Percentiles rank a stretch among this genome's conserved stretches.
These are phyloP conservation scores for Bryoerythrophyllum caledonicum DNA, from an alignment of 225 moss, liverwort and hornwort species.

Conservation along the genomic window DNA sequence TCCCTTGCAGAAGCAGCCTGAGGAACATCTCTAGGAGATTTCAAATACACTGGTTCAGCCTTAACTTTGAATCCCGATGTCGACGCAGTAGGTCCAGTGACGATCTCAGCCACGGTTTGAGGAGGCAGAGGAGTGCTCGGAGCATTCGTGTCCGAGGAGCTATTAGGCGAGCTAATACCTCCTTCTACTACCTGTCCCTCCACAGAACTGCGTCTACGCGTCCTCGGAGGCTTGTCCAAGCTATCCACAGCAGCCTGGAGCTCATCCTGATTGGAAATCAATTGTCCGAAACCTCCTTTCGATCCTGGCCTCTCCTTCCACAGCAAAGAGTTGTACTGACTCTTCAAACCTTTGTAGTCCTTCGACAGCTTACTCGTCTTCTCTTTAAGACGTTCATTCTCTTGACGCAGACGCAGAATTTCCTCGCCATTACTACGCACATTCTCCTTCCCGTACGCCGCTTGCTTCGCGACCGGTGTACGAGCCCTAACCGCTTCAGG, in stretches of 20 bases:
- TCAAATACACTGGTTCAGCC: conserved; percentile 16
- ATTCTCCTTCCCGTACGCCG: conserved; percentile 35
- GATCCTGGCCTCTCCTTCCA: conserved; percentile 10
- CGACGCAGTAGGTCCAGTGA: conserved; percentile 12
- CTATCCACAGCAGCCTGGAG: conserved; percentile 25
- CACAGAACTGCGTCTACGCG: conserved; percentile 24
- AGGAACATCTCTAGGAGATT: not conserved
- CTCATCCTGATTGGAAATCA: conserved; percentile 13
- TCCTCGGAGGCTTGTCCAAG: conserved; percentile 32
- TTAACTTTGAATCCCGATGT: conserved; percentile 24
- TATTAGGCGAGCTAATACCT: conserved; percentile 7
- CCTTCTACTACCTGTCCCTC: not conserved
- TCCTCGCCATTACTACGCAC: conserved; percentile 17
- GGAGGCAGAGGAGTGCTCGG: conserved; percentile 31
- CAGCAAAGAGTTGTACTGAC: conserved; percentile 43
- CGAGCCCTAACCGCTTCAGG: conserved; percentile 38
- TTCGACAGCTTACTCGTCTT: conserved; percentile 25
- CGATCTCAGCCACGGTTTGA: conserved; percentile 23
- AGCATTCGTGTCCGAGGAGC: conserved; percentile 17
- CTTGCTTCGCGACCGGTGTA: conserved; percentile 15
- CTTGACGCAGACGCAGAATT: conserved; percentile 30
- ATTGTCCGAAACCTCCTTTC: conserved; percentile 29
- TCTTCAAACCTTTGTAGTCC: conserved; percentile 36
- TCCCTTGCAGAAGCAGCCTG: conserved; percentile 1
- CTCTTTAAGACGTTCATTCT: conserved; percentile 41